Evolutionary conservation across 306 rosid genomes (phyloP), one percentile per base, ranked within the genome.

Genomic region (Gynostemma pentaphyllum): DNA sequence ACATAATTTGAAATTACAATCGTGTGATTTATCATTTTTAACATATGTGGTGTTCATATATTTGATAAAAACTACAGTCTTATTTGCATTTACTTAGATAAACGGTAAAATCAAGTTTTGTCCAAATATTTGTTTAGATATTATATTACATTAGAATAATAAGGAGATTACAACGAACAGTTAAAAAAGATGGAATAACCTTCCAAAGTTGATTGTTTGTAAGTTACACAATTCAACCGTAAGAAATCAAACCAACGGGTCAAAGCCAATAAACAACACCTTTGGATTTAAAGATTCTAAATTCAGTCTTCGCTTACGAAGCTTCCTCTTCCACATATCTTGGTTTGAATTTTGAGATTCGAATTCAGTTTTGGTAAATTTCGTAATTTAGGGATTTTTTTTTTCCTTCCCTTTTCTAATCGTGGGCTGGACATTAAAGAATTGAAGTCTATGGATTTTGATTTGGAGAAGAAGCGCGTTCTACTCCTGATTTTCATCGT

Each of bases 401-500:
- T n/a, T n/a, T n/a, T n/a, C n/a, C n/a, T n/a, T n/a, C 26, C 72
- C 81, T 29, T 26, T 9, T 57, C 64, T 21, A 32, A 11, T 59
- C 47, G 47, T 36, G 30, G 16, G 65, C 32, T 21, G n/a, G n/a
- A n/a, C n/a, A n/a, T n/a, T 59, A 5, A 12, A 22, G 28, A 12
- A 12, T 22, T 59, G n/a, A n/a, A n/a, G n/a, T 23, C 49, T 74
- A 84, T 92, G 96, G 82, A 82, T 86, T 68, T 68, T 42, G 59
- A 50, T 49, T 82, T 85, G 47, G 79, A 69, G 73, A 82, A 71
- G 69, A 88, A 48, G 49, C 78, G 85, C 54, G 50, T 79, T 67
- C 95, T 65, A 30, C 28, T 84, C 21, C 72, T 87, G 68, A 18
- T 70, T 9, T 52, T 74, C 67, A 22, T 80, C 34, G 71, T 66